Evolutionary conservation across 139 green algal genomes (phyloP).

Genomic region (Auxenochlorella pyrenoidosa): DNA sequence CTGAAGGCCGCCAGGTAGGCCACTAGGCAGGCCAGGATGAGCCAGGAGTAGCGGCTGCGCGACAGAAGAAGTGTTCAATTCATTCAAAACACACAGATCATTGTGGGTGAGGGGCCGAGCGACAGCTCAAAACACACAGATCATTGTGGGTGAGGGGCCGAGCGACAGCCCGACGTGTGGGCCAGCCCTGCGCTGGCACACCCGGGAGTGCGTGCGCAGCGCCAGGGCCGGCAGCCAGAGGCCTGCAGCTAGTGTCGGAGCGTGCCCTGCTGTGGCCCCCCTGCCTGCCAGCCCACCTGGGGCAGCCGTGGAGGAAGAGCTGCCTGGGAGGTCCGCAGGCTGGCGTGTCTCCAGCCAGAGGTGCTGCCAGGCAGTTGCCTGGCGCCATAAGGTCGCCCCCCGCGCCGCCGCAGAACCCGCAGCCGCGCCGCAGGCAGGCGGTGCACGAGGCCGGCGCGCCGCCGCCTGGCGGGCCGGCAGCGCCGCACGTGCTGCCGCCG

Average conservation of each 20-base stretch:
- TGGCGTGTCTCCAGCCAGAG: neutral
- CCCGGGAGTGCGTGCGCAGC: no score
- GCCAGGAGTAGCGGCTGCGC: slow-evolving; percentile 43
- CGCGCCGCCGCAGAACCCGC: slow-evolving; percentile 52
- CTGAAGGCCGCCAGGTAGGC: slow-evolving; percentile 77
- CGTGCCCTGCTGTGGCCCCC: no score
- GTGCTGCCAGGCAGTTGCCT: slow-evolving; percentile 46
- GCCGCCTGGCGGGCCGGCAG: neutral
- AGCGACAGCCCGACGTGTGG: no score
- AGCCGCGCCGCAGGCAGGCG: slow-evolving; percentile 42
- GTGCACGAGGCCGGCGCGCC: slow-evolving; percentile 20
- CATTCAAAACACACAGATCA: no score
- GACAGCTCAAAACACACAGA: no score
- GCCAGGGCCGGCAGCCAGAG: no score
- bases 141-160: no score
- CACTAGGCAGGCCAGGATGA: slow-evolving; percentile 59
- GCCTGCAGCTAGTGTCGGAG: no score
- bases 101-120: no score
- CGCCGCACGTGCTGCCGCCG: slow-evolving; percentile 5
- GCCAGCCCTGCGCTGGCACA: no score
- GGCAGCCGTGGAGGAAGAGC: slow-evolving; percentile 62
- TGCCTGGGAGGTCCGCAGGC: neutral
- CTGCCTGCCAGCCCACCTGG: slow-evolving; percentile 13
- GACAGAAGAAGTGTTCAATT: no score
- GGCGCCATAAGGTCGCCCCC: slow-evolving; percentile 20